Base-by-base conservation (phyloP, 2,329 filamentous ascomycete genomes). In the Lasiodiplodia sp. region DNA sequence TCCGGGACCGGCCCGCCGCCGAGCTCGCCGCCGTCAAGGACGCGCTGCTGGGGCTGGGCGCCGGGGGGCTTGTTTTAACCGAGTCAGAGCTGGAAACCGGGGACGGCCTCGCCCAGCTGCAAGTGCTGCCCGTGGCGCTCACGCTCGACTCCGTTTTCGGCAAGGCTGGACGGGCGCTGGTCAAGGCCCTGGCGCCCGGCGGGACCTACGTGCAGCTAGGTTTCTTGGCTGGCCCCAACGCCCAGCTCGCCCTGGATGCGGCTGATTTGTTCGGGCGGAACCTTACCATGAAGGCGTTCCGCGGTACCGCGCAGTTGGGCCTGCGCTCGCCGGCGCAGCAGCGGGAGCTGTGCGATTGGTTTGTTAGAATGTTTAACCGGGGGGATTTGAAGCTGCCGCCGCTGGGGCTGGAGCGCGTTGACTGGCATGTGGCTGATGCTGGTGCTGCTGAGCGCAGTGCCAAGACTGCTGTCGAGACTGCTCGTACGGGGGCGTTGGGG, bases 131-230 rank as follows among this genome's bases (percentile, higher is more conserved):
- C 2, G 49, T 51, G 16, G 49, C 23, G 49, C 49, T 51, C 18
- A 21, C 49, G 6, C 51, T 53, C 21, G 51, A 53, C 23, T 25
- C 51, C 23, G 51, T 53, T 8, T 25, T 28, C 11, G 51, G 51
- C 51, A 34, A 18, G 23, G 23, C 23, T 5, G 58, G 58, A 6
- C 58, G 40, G 37, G 25, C 25, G 11, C 58, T 63, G 31, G 58
- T 63, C 58, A 49, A 63, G 37, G 58, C 58, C 1, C 38, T 63
- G 8, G 37, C 58, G 16, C n/a, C 40, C 7, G 58, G 58, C 23
- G 58, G 58, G 14, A 37, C 21, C n/a, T 63, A 63, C 21, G 58
- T 63, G 37, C 58, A 63, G 38, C 58, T 63, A 18, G 58, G 58
- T n/a, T 63, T 63, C 37, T 38, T 63, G 18, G 34, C n/a, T 11